phyloP scores from a whole-genome alignment of 2,329 filamentous ascomycete species.

The Colletotrichum aenigma region DNA sequence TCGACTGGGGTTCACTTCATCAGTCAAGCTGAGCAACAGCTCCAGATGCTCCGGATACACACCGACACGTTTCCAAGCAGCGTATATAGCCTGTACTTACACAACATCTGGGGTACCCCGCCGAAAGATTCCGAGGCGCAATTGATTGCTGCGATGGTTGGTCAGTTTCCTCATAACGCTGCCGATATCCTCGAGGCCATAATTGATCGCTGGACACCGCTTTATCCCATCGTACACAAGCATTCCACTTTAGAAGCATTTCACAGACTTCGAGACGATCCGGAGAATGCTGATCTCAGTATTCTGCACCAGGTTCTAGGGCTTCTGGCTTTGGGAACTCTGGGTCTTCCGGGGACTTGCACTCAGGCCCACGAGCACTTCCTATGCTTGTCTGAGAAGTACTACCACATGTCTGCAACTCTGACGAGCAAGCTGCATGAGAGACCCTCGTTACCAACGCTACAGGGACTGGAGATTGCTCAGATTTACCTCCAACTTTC shows the following conservation, averaged over 20 bases:
- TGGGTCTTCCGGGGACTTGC: constrained; percentile 18
- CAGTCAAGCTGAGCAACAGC: constrained; percentile 27
- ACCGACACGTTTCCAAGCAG: constrained; percentile 27
- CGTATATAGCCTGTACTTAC: constrained; percentile 25
- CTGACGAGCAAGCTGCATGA: constrained; percentile 21
- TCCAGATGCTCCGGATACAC: constrained; percentile 26
- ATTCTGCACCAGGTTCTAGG: constrained; percentile 22
- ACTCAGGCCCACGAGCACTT: constrained; percentile 22
- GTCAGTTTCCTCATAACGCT: constrained; percentile 18
- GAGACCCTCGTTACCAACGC: constrained; percentile 21
- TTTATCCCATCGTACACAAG: constrained; percentile 24
- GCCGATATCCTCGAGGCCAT: constrained; percentile 18
- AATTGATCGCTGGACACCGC: constrained; percentile 21
- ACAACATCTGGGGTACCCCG: constrained; percentile 21
- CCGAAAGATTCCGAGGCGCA: neutral
- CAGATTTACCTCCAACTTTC: constrained; percentile 28
- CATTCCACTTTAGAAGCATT: constrained; percentile 20
- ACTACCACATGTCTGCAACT: constrained; percentile 20
- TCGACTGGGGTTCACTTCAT: constrained; percentile 31
- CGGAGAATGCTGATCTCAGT: neutral
- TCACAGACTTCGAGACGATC: neutral
- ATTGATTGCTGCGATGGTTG: constrained; percentile 3
- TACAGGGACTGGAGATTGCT: constrained; percentile 25
- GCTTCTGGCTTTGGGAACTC: constrained; percentile 23
- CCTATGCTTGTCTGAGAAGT: constrained; percentile 24